Conservation (phyloP, 2,329 filamentous ascomycete genomes). For the Fusarium nematophilum region DNA sequence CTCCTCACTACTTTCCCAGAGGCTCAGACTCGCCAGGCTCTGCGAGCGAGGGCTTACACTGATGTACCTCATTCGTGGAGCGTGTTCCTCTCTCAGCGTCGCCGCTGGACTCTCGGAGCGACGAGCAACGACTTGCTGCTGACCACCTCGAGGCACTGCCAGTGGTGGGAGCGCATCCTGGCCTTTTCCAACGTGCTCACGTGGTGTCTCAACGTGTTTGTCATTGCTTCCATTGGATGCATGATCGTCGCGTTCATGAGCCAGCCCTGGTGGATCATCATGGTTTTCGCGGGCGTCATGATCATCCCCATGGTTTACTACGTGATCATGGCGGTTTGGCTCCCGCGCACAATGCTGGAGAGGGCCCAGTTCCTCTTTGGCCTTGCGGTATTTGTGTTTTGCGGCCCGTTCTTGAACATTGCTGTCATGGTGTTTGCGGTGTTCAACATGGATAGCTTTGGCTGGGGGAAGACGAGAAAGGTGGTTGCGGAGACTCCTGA, state of each 20-base stretch:
- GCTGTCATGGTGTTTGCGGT: slow-evolving; percentile 43
- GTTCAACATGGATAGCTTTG: slow-evolving; percentile 43
- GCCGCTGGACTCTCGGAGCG: slow-evolving; percentile 43
- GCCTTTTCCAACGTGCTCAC: slow-evolving; percentile 40
- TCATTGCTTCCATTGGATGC: slow-evolving; percentile 42
- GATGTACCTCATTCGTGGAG: slow-evolving; percentile 53
- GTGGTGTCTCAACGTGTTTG: slow-evolving; percentile 42
- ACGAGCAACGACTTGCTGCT: slow-evolving; percentile 42
- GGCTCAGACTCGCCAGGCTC: slow-evolving; percentile 52
- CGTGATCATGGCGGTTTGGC: slow-evolving; percentile 39
- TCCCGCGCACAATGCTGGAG: slow-evolving; percentile 38
- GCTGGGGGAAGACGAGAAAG: slow-evolving; percentile 43
- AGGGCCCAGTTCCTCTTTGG: slow-evolving; percentile 35
- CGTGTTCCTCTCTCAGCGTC: slow-evolving; percentile 51
- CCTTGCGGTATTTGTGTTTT: slow-evolving; percentile 36
- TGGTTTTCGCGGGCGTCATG: slow-evolving; percentile 42
- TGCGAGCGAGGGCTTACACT: slow-evolving; percentile 54
- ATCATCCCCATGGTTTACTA: slow-evolving; percentile 41
- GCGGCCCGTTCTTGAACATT: slow-evolving; percentile 42
- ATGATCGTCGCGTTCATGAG: slow-evolving; percentile 45
- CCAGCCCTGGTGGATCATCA: slow-evolving; percentile 42
- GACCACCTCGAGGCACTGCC: slow-evolving; percentile 29
- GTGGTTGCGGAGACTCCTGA: slow-evolving; percentile 23
- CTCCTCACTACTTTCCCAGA: slow-evolving; percentile 47
- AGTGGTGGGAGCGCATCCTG: slow-evolving; percentile 42